phyloP scores from a whole-genome alignment of 176 grass and related monocot species.

The Eragrostis nindensis region DNA sequence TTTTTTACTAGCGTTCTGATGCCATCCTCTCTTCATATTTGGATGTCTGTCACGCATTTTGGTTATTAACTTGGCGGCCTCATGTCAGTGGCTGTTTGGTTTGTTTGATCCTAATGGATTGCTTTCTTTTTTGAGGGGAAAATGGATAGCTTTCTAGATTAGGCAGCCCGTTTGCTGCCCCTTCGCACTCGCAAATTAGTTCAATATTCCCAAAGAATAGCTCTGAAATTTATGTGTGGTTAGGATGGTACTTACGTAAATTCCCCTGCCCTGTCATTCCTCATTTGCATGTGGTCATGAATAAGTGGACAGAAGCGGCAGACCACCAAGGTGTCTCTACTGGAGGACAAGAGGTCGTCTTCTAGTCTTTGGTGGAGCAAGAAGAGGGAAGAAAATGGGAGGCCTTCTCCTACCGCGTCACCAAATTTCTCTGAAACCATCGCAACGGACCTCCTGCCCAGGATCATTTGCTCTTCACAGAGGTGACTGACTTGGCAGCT shows the following conservation, averaged over 20 bases:
- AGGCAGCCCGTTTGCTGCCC: too few species aligned
- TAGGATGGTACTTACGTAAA: background rate
- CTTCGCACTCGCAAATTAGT: too few species aligned
- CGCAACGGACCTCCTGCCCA: background rate
- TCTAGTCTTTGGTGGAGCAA: constrained; percentile 4
- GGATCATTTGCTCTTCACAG: constrained; percentile 31
- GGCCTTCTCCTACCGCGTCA: constrained; percentile 35
- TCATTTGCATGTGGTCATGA: constrained; percentile 40
- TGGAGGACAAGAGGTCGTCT: background rate
- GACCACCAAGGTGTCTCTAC: background rate
- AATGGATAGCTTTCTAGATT: too few species aligned
- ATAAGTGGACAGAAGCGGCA: constrained; percentile 8
- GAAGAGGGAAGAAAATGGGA: constrained; percentile 29
- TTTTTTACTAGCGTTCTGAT: too few species aligned
- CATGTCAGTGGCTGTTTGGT: constrained; percentile 57
- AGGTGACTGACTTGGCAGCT: constrained; percentile 26
- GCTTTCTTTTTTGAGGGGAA: too few species aligned
- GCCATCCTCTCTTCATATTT: too few species aligned
- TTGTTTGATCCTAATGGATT: too few species aligned
- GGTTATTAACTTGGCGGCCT: constrained; percentile 57
- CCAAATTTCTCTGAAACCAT: constrained; percentile 18
- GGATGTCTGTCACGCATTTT: constrained; percentile 52
- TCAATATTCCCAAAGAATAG: background rate
- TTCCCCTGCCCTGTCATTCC: background rate
- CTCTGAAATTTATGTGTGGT: background rate